phyloP scores from a whole-genome alignment of 2,329 filamentous ascomycete species.

The Myriosclerotinia duriaeana region DNA sequence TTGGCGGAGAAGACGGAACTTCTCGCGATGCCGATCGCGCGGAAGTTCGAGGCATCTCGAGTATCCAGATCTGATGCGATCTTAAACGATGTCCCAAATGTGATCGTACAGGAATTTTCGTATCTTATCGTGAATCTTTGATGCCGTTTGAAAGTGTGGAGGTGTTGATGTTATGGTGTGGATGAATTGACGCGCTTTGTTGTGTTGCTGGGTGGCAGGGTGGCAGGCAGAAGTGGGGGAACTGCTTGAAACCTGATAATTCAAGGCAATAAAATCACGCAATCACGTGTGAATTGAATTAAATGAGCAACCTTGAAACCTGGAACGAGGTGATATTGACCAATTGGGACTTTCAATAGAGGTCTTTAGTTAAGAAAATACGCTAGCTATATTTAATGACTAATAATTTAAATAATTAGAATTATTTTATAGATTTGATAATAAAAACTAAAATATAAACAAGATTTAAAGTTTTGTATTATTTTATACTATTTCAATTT shows the following conservation, averaged over 20 bases:
- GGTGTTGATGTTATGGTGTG: slow-evolving; percentile 5
- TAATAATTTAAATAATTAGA: too few species aligned
- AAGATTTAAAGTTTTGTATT: too few species aligned
- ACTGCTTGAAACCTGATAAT: neutral
- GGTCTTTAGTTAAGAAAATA: too few species aligned
- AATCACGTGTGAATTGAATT: slow-evolving; percentile 1
- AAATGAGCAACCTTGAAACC: too few species aligned
- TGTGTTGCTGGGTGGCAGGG: slow-evolving; percentile 8
- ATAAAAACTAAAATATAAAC: too few species aligned
- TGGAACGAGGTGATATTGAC: too few species aligned
- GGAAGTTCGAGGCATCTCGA: slow-evolving; percentile 11
- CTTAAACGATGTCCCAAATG: neutral
- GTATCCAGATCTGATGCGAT: neutral
- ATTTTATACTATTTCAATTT: too few species aligned
- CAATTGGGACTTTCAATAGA: too few species aligned
- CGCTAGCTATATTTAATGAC: too few species aligned
- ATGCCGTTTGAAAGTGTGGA: neutral
- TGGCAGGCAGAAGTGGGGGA: neutral
- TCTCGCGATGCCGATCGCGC: slow-evolving; percentile 23
- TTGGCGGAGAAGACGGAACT: slow-evolving; percentile 37
- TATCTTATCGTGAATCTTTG: neutral
- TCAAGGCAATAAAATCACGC: neutral
- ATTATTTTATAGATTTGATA: too few species aligned
- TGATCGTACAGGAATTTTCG: neutral
- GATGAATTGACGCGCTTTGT: slow-evolving; percentile 8